These are phyloP conservation scores for Aegle marmelos DNA, from an alignment of 345 rosid genomes.

Conservation along the genomic window DNA sequence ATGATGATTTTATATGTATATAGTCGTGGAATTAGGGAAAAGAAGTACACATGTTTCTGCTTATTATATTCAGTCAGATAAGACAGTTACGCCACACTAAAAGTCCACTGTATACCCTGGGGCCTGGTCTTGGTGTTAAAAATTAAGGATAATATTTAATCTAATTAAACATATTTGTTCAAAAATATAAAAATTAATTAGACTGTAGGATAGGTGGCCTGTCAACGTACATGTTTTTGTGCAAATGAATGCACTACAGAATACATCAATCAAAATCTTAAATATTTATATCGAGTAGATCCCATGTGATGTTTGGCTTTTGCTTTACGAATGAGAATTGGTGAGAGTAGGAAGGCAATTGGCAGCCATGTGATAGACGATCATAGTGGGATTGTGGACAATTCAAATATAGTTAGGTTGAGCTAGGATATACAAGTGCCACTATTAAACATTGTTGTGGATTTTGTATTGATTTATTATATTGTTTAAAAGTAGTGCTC, in stretches of 20 bases:
- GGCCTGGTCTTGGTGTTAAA: neutral
- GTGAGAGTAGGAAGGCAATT: conserved; percentile 5
- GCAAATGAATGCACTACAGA: neutral
- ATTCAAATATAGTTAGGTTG: neutral
- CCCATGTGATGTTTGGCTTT: conserved; percentile 27
- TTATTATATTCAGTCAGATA: no score
- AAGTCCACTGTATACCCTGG: neutral
- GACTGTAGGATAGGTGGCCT: neutral
- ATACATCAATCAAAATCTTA: neutral
- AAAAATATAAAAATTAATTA: neutral
- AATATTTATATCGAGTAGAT: neutral
- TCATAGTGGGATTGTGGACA: conserved; percentile 10
- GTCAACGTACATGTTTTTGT: neutral
- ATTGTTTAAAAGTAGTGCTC: neutral
- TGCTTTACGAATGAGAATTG: conserved; percentile 29
- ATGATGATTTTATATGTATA: neutral
- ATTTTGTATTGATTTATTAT: neutral
- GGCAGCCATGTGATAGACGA: conserved; percentile 22
- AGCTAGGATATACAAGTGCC: neutral
- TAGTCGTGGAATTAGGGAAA: neutral
- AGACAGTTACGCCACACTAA: no score
- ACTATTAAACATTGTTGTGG: neutral
- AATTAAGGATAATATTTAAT: neutral
- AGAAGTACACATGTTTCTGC: neutral
- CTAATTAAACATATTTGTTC: no score